phyloP scores from a whole-genome alignment of 257 asterid species.

The Parsonsia alboflavescens region DNA sequence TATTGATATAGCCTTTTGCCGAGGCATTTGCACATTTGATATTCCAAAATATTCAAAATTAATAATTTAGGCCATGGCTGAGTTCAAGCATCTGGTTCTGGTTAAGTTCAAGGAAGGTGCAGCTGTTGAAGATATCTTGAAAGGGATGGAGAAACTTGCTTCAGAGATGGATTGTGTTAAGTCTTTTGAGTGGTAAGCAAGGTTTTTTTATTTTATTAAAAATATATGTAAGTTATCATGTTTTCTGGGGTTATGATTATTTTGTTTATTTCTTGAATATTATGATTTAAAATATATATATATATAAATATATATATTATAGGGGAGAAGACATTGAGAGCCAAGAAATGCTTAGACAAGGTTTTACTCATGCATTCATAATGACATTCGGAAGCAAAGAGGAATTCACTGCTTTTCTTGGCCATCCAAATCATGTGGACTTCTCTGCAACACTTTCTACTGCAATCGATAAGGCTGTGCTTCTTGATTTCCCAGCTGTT shows the following conservation, averaged over 20 bases:
- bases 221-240: no score
- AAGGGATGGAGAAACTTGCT: constrained; percentile 74
- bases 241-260: no score
- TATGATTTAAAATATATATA: no score
- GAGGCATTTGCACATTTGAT: constrained; percentile 16
- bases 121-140: constrained; percentile 54
- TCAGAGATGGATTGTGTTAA: constrained; percentile 65
- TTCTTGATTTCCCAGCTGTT: constrained; percentile 81
- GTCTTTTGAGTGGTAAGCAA: constrained; percentile 71
- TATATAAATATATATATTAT: no score
- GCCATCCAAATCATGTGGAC: constrained; percentile 67
- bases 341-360: constrained; percentile 78
- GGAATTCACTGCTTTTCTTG: constrained; percentile 48
- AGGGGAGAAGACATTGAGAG: constrained; percentile 91
- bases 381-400: constrained; percentile 82
- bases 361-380: constrained; percentile 80
- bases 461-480: constrained; percentile 65
- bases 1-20: constrained; percentile 20
- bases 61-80: constrained; percentile 35
- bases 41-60: neutral
- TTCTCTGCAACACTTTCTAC: constrained; percentile 60
- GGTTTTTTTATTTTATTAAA: neutral
- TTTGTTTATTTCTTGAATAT: no score
- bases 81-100: constrained; percentile 81
- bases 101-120: constrained; percentile 79